Evolutionary conservation across 352 stramenopile genomes (phyloP).

Genomic region (Thraustochytrium sp.): DNA sequence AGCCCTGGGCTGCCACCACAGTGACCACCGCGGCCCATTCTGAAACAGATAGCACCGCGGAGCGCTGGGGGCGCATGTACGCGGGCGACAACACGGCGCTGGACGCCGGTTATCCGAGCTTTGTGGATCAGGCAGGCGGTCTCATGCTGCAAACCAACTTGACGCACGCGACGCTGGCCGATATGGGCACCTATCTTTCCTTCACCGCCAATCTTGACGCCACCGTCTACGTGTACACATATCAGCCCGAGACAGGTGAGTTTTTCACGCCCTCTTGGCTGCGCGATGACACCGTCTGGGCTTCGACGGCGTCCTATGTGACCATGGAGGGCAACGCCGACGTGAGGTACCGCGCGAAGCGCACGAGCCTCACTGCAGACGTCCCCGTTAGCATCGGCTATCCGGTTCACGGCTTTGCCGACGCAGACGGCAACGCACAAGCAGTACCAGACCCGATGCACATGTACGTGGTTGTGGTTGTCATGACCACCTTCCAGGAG

Average conservation of each 20-base stretch:
- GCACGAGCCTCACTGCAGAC: not conserved
- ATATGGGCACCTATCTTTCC: not conserved
- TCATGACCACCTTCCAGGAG: not conserved
- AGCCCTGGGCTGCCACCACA: not conserved
- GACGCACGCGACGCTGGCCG: not conserved
- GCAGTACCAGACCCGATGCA: no score
- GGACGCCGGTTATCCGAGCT: not conserved
- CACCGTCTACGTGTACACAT: not conserved
- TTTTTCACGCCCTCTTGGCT: not conserved
- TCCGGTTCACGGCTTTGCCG: not conserved
- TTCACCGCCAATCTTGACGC: slow-evolving; percentile 4
- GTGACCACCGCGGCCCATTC: not conserved
- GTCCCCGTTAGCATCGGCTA: not conserved
- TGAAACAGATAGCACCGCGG: not conserved
- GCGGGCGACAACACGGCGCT: not conserved
- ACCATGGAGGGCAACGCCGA: not conserved
- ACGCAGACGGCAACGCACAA: not conserved
- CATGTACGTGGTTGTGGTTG: not conserved
- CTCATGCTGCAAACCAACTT: slow-evolving; percentile 26
- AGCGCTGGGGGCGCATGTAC: not conserved
- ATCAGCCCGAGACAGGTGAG: not conserved
- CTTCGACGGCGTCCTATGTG: not conserved
- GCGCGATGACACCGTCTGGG: not conserved
- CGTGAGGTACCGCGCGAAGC: not conserved
- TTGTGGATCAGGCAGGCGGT: not conserved